These are phyloP conservation scores for Neonectria hederae DNA, from an alignment of 2,329 filamentous ascomycete genomes.

Conservation along the genomic window DNA sequence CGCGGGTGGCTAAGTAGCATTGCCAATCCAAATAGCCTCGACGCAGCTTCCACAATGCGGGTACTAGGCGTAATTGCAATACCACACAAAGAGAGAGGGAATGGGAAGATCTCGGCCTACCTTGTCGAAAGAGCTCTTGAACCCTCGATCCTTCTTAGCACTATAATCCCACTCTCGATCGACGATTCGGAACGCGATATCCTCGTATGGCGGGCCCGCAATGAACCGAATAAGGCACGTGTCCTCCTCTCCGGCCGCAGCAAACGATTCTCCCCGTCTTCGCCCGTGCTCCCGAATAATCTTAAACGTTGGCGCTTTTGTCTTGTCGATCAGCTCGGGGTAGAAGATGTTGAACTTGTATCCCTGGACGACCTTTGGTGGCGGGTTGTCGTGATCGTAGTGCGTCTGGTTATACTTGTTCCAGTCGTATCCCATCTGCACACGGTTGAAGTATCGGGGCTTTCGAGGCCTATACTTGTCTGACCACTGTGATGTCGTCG, in stretches of 20 bases:
- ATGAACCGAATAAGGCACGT: constrained; percentile 97
- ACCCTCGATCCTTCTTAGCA: constrained; percentile 92
- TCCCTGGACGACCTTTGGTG: constrained; percentile 96
- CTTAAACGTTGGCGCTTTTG: constrained; percentile 92
- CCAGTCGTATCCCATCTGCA: constrained; percentile 99
- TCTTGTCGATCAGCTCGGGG: constrained; percentile 93
- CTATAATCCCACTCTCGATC: constrained; percentile 99
- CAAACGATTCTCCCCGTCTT: constrained; percentile 89
- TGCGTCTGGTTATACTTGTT: constrained; percentile 99
- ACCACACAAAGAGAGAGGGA: constrained; percentile 28
- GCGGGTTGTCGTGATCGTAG: constrained; percentile 98
- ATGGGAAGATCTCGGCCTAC: constrained; percentile 59
- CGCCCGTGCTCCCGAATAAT: constrained; percentile 94
- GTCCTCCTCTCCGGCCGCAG: constrained; percentile 93
- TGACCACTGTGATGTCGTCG: constrained; percentile 78
- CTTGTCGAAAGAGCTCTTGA: constrained; percentile 97
- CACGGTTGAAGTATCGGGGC: constrained; percentile 95
- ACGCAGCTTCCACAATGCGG: constrained; percentile 17
- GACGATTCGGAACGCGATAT: constrained; percentile 96
- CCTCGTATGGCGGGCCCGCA: constrained; percentile 93
- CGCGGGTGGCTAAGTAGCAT: constrained; percentile 19
- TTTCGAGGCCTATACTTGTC: constrained; percentile 89
- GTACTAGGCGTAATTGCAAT: constrained; percentile 16
- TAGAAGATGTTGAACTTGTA: constrained; percentile 99
- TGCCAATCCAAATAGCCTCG: constrained; percentile 22